Conservation (phyloP, 2,329 filamentous ascomycete species). For the Colletotrichum liriopes region DNA sequence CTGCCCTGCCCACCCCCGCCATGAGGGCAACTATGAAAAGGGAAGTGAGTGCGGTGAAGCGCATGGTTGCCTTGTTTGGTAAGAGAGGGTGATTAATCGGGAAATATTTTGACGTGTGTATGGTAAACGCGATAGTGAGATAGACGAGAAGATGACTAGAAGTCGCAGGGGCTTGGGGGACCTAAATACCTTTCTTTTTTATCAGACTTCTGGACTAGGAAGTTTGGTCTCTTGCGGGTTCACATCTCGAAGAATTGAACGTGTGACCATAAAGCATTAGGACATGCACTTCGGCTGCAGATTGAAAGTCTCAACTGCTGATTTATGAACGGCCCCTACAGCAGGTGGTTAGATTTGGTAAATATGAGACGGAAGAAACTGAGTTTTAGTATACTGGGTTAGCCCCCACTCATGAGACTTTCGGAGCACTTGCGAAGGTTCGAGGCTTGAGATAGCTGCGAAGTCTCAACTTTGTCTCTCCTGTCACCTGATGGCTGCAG, state of each 20-base stretch:
- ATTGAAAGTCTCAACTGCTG: neutral
- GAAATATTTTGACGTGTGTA: too few species aligned
- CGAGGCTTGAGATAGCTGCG: neutral
- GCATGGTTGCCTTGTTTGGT: neutral
- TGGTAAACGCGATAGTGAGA: too few species aligned
- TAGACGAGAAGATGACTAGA: neutral
- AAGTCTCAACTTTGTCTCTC: too few species aligned
- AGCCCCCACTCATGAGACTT: neutral
- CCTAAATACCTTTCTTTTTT: neutral
- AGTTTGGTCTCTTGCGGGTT: neutral
- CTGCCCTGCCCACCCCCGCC: neutral
- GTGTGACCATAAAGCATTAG: neutral
- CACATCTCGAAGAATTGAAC: neutral
- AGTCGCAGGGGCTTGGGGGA: neutral
- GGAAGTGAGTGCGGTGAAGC: neutral
- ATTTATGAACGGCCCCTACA: too few species aligned
- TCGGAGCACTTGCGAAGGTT: too few species aligned
- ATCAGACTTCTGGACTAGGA: neutral
- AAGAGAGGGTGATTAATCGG: too few species aligned
- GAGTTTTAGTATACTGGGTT: neutral
- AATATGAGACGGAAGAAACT: too few species aligned
- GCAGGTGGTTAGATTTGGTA: too few species aligned
- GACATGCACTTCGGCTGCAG: neutral
- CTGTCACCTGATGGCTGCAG: too few species aligned
- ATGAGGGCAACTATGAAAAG: slow-evolving; percentile 13